Percentiles rank a stretch among this genome's conserved stretches.
Evolutionary conservation across 805 yeast genomes (phyloP).

Genomic region (Zygotorulaspora sp.): DNA sequence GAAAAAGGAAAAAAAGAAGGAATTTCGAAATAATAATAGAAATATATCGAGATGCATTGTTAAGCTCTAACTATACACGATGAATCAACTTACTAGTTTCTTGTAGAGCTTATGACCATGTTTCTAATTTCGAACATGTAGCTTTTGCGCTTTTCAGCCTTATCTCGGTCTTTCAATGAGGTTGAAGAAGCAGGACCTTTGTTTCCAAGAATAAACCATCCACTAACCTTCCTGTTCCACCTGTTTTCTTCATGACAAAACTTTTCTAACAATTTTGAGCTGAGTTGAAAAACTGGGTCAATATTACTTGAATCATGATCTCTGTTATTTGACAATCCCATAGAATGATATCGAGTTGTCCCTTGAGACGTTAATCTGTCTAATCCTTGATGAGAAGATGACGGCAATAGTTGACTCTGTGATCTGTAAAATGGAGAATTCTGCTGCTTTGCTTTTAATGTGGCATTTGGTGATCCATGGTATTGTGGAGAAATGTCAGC

Average conservation of each 20-base stretch:
- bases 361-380: slow-evolving; percentile 18
- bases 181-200: slow-evolving; percentile 7
- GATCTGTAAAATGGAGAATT: slow-evolving; percentile 25
- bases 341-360: slow-evolving; percentile 25
- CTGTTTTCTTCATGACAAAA: slow-evolving; percentile 35
- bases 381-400: slow-evolving; percentile 5
- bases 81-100: slow-evolving; percentile 12
- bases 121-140: slow-evolving; percentile 35
- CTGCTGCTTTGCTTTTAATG: slow-evolving; percentile 8
- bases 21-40: neutral
- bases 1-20: neutral
- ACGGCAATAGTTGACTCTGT: slow-evolving; percentile 23
- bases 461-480: slow-evolving; percentile 4
- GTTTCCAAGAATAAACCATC: slow-evolving; percentile 29
- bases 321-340: slow-evolving; percentile 12
- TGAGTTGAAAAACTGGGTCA: slow-evolving; percentile 17
- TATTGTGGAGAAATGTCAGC: slow-evolving; percentile 19
- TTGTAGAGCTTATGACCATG: slow-evolving; percentile 34
- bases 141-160: slow-evolving; percentile 21
- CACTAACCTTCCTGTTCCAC: slow-evolving; percentile 32
- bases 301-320: neutral
- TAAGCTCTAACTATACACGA: neutral
- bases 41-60: neutral
- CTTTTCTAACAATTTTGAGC: slow-evolving; percentile 24
- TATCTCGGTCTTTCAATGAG: slow-evolving; percentile 5